Evolutionary conservation across 441 rosid genomes (phyloP).

Genomic region (Syzygium malaccense): DNA sequence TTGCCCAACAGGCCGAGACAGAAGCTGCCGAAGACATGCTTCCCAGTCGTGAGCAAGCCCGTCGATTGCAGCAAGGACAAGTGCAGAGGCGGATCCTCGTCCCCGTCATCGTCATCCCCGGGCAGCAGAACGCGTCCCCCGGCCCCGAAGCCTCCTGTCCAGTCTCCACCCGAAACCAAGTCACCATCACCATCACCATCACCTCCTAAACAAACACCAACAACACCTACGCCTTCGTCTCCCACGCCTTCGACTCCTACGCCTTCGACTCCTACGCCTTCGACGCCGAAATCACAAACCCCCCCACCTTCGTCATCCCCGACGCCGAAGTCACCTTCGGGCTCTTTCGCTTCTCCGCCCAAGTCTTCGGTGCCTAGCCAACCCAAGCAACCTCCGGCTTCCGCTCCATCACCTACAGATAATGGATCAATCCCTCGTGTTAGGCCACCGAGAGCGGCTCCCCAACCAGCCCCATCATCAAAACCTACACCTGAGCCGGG

Average conservation of each 20-base stretch:
- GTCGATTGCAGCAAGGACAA: constrained; percentile 72
- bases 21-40: constrained; percentile 29
- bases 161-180: not conserved
- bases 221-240: constrained; percentile 5
- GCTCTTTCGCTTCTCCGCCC: not conserved
- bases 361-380: not conserved
- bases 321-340: not conserved
- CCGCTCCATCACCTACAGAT: constrained; percentile 2
- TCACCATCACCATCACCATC: constrained; percentile 13
- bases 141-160: constrained; percentile 8
- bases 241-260: not conserved
- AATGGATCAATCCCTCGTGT: not conserved
- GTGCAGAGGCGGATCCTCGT: constrained; percentile 20
- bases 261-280: not conserved
- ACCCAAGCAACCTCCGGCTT: not conserved
- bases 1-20: constrained; percentile 46
- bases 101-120: not conserved
- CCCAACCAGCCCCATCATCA: not conserved
- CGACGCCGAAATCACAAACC: not conserved
- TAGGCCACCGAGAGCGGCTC: not conserved
- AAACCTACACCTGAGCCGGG: not conserved
- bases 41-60: constrained; percentile 37
- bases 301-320: not conserved
- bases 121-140: not conserved
- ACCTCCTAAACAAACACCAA: constrained; percentile 3